Evolutionary conservation across 306 rosid genomes (phyloP).

Genomic region (Rubus parviflorus): DNA sequence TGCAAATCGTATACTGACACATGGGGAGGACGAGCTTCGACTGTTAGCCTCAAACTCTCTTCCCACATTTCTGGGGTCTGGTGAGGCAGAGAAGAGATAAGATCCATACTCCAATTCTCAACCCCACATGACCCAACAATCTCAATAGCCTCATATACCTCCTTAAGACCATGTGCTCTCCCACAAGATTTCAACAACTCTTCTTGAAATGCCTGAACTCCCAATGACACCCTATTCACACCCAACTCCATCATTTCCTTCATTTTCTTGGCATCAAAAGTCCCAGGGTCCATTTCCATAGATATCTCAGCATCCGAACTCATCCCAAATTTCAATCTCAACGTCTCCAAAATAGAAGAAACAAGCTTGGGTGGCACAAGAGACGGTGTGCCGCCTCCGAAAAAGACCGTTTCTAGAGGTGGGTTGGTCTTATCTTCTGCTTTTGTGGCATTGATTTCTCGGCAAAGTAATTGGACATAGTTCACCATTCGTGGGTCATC

Average conservation of each 20-base stretch:
- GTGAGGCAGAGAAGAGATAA: slow-evolving; percentile 85
- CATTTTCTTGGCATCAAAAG: slow-evolving; percentile 72
- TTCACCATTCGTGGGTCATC: slow-evolving; percentile 71
- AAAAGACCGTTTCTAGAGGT: slow-evolving; percentile 77
- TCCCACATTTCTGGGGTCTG: slow-evolving; percentile 83
- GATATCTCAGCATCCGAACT: slow-evolving; percentile 63
- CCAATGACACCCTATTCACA: slow-evolving; percentile 86
- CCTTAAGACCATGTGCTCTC: slow-evolving; percentile 78
- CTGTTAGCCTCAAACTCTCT: slow-evolving; percentile 69
- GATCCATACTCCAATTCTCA: slow-evolving; percentile 90
- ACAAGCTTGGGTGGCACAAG: slow-evolving; percentile 80
- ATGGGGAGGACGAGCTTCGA: slow-evolving; percentile 69
- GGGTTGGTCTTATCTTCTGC: slow-evolving; percentile 20
- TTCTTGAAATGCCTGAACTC: slow-evolving; percentile 94
- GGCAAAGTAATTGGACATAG: slow-evolving; percentile 62
- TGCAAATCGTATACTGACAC: slow-evolving; percentile 92
- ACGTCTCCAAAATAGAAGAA: slow-evolving; percentile 47
- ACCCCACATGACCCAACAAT: slow-evolving; percentile 66
- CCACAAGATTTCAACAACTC: slow-evolving; percentile 77
- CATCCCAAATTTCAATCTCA: slow-evolving; percentile 62
- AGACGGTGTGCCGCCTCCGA: slow-evolving; percentile 94
- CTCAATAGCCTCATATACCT: slow-evolving; percentile 75
- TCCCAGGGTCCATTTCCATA: slow-evolving; percentile 97
- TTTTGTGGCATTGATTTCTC: slow-evolving; percentile 74
- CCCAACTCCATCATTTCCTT: slow-evolving; percentile 56